Conservation (phyloP, 495 filamentous ascomycete species). For the Annulohypoxylon bovei region DNA sequence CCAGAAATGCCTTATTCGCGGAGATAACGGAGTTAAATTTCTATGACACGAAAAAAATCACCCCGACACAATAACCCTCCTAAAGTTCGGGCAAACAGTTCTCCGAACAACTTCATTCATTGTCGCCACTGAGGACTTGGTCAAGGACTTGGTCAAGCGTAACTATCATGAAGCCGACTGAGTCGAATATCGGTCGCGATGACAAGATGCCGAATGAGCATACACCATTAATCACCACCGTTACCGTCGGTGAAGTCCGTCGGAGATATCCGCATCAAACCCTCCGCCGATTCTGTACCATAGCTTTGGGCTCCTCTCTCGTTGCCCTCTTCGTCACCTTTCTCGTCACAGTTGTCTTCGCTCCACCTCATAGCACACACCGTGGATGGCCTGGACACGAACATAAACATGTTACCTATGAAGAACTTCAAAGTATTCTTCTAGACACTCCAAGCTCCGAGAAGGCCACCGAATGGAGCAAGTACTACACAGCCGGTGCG, state of each 20-base stretch:
- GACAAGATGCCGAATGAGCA: slow-evolving; percentile 64
- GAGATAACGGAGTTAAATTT: too few species aligned
- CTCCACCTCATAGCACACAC: slow-evolving; percentile 56
- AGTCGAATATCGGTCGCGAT: slow-evolving; percentile 14
- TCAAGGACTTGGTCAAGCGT: neutral
- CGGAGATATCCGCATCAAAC: slow-evolving; percentile 74
- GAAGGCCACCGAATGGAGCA: slow-evolving; percentile 81
- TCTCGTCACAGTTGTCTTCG: slow-evolving; percentile 62
- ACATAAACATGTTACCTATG: slow-evolving; percentile 60
- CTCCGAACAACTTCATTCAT: slow-evolving; percentile 10
- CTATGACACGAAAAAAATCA: too few species aligned
- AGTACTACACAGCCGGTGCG: slow-evolving; percentile 88
- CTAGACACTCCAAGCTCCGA: slow-evolving; percentile 73
- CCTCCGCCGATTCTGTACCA: slow-evolving; percentile 77
- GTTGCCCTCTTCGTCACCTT: slow-evolving; percentile 69
- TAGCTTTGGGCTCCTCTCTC: slow-evolving; percentile 66
- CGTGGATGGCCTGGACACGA: slow-evolving; percentile 53
- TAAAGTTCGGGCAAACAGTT: too few species aligned
- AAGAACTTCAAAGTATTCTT: slow-evolving; percentile 76
- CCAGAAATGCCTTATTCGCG: too few species aligned
- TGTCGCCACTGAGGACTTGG: neutral
- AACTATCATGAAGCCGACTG: slow-evolving; percentile 24
- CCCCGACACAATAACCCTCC: too few species aligned
- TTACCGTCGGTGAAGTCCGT: slow-evolving; percentile 61
- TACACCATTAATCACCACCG: slow-evolving; percentile 70